phyloP scores from a whole-genome alignment of 169 alveolate species.

The Plasmodium gonderi region DNA sequence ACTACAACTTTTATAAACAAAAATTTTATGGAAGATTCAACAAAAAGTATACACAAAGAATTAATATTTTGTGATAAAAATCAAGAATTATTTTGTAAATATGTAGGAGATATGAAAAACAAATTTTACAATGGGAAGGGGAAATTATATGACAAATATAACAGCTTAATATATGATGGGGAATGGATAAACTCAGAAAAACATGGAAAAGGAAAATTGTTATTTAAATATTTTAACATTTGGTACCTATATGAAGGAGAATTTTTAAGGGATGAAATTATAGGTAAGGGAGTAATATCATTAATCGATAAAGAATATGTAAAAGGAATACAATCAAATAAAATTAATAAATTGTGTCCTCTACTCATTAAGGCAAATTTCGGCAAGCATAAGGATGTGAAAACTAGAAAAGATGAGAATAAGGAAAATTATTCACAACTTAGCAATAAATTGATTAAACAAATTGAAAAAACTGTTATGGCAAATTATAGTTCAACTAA shows the following conservation, averaged over 20 bases:
- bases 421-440: not conserved
- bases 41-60: slow-evolving; percentile 20
- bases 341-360: slow-evolving; percentile 73
- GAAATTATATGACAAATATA: slow-evolving; percentile 64
- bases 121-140: slow-evolving; percentile 70
- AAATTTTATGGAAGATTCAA: slow-evolving; percentile 14
- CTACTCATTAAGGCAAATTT: slow-evolving; percentile 65
- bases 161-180: slow-evolving; percentile 73
- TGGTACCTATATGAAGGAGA: slow-evolving; percentile 75
- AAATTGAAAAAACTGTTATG: slow-evolving; percentile 37
- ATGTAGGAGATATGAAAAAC: slow-evolving; percentile 69
- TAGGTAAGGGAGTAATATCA: slow-evolving; percentile 65
- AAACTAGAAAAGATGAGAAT: not conserved
- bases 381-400: not conserved
- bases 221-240: slow-evolving; percentile 66
- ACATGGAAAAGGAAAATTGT: slow-evolving; percentile 70
- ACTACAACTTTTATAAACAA: slow-evolving; percentile 11
- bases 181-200: slow-evolving; percentile 57
- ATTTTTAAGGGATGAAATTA: slow-evolving; percentile 56
- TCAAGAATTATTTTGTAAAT: slow-evolving; percentile 47
- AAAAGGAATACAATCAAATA: slow-evolving; percentile 21
- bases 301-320: slow-evolving; percentile 73
- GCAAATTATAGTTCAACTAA: slow-evolving; percentile 18
- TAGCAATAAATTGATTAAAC: not conserved
- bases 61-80: slow-evolving; percentile 66